A percentile compares a stretch with the other conserved stretches of the same genome.
These are phyloP conservation scores for Bryum argenteum DNA, from an alignment of 225 moss, liverwort and hornwort genomes.

Conservation along the genomic window DNA sequence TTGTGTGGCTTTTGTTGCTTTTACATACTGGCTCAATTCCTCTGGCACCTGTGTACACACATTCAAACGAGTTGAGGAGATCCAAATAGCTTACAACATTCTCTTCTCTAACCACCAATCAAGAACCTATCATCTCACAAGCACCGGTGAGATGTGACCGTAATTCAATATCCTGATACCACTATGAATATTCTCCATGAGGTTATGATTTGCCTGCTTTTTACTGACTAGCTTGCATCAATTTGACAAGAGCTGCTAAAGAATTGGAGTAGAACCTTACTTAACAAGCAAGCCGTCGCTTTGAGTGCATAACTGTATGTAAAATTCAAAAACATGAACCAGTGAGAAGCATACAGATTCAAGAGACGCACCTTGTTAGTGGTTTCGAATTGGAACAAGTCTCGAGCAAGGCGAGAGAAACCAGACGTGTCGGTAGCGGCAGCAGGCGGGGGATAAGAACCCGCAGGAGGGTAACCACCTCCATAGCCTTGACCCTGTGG, in stretches of 20 bases:
- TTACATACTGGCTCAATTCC: slow-evolving; percentile 54
- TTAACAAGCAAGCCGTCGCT: no score
- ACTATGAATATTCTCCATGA: no score
- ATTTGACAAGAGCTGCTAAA: no score
- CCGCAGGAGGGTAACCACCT: slow-evolving; percentile 32
- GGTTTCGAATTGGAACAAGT: slow-evolving; percentile 58
- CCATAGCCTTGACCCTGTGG: slow-evolving; percentile 16
- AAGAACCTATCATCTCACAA: neutral
- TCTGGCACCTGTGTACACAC: slow-evolving; percentile 55
- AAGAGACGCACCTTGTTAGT: slow-evolving; percentile 43
- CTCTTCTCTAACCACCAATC: neutral
- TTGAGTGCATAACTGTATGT: no score
- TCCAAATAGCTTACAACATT: neutral
- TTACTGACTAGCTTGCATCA: no score
- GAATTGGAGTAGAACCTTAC: no score
- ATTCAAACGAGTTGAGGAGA: neutral
- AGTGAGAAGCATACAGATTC: neutral
- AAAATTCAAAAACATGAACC: neutral
- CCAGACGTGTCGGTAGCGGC: slow-evolving; percentile 37
- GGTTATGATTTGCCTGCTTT: no score
- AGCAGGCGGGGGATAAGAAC: neutral
- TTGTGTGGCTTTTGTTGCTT: slow-evolving; percentile 59
- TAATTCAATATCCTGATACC: no score
- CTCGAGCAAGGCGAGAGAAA: slow-evolving; percentile 58
- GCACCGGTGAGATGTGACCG: no score